Base-by-base conservation (phyloP, 2,329 filamentous ascomycete species). In the Fusarium pseudoanthophilum region DNA sequence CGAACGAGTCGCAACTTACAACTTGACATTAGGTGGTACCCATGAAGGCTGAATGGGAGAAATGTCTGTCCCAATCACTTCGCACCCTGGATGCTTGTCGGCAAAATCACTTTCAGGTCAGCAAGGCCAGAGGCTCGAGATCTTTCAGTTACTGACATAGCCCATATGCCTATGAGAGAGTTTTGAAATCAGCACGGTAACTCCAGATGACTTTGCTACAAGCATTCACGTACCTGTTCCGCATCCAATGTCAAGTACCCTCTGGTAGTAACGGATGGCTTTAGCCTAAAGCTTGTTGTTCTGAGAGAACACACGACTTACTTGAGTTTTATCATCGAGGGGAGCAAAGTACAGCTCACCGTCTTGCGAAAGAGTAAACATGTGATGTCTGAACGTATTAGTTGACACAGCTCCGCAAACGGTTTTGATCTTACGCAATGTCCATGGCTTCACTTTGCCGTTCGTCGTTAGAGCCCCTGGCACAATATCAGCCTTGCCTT, bases 11-110 rank as follows among this genome's bases (percentile, higher is more conserved):
- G 1, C 14, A 11, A 21, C 67, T 42, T 20, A 70, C 67, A 75
- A 75, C 28, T 75, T 68, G 45, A 75, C 24, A 16, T 75, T 75
- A 0, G 72, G 72, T 0, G 72, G 72, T 1, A 75, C 64, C 72
- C 72, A 75, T 7, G 61, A 46, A 6, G 72, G 72, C 2, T 75
- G 72, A 1, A 75, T 75, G 5, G 72, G 72, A 4, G 72, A 75
- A 2, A 75, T 59, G 7, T 75, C 72, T 1, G 72, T 75, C 7
- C 72, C 72, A 11, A 73, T 45, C 5, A 75, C 72, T 37, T 75
- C 69, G 16, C 69, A 73, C 1, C 52, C 46, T 0, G 72, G 72
- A 16, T 52, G 71, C 21, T 75, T 66, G 28, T 75, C 72, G 15
- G 72, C 72, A 34, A 75, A 75, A 26, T 75, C 72, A 51, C 71